These are phyloP conservation scores for Malassezia restricta DNA, from an alignment of 1,284 basidiomycete species.

Conservation along the genomic window DNA sequence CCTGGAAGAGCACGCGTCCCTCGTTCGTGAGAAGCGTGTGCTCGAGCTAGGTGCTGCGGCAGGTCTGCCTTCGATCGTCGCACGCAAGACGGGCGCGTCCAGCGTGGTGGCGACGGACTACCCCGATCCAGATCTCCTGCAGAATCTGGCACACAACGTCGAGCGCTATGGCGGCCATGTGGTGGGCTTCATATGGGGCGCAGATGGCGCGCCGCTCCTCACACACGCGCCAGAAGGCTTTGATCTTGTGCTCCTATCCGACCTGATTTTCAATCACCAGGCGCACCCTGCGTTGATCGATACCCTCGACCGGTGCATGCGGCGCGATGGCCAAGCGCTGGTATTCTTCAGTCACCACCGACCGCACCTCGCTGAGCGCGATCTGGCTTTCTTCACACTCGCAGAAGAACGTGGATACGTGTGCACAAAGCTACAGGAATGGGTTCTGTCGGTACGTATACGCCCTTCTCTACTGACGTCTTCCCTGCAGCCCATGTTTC, in stretches of 20 bases:
- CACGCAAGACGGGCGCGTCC: slow-evolving; percentile 24
- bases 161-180: slow-evolving; percentile 52
- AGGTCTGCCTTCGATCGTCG: slow-evolving; percentile 57
- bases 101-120: slow-evolving; percentile 81
- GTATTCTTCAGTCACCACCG: slow-evolving; percentile 89
- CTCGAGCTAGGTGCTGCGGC: slow-evolving; percentile 89
- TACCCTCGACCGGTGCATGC: slow-evolving; percentile 56
- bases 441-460: slow-evolving; percentile 34
- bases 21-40: slow-evolving; percentile 51
- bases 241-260: slow-evolving; percentile 75
- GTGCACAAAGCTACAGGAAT: slow-evolving; percentile 61
- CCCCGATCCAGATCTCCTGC: slow-evolving; percentile 65
- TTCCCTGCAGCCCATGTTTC: slow-evolving; percentile 27
- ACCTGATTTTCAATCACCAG: slow-evolving; percentile 65
- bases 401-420: slow-evolving; percentile 61
- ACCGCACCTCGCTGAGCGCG: slow-evolving; percentile 65
- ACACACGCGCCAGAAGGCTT: slow-evolving; percentile 51
- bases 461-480: background rate
- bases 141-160: slow-evolving; percentile 66
- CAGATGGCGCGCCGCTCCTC: slow-evolving; percentile 54
- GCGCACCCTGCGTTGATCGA: slow-evolving; percentile 71
- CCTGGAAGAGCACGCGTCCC: slow-evolving; percentile 48
- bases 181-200: slow-evolving; percentile 77
- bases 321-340: slow-evolving; percentile 50
- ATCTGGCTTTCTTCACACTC: slow-evolving; percentile 69